Evolutionary conservation across 2,329 filamentous ascomycete species (phyloP).

Genomic region (Mollisia scopiformis): DNA sequence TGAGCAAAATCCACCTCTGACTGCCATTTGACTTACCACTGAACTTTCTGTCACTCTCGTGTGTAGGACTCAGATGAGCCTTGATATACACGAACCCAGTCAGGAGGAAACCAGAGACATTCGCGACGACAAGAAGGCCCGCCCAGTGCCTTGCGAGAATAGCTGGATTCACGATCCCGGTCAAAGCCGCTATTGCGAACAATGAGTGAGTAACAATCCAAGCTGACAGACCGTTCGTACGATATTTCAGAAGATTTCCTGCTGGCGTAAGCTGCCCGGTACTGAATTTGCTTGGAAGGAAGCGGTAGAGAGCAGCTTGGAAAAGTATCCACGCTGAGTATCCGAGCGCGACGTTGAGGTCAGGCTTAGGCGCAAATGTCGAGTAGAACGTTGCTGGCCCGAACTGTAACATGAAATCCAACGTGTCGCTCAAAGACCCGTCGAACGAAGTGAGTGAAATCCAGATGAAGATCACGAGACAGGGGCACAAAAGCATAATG

Average conservation of each 20-base stretch:
- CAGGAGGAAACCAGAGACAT: constrained; percentile 40
- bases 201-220: constrained; percentile 44
- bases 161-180: constrained; percentile 41
- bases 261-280: constrained; percentile 47
- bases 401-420: constrained; percentile 12
- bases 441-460: constrained; percentile 26
- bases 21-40: constrained; percentile 36
- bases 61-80: constrained; percentile 42
- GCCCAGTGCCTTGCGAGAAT: constrained; percentile 47
- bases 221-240: constrained; percentile 46
- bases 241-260: constrained; percentile 45
- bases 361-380: constrained; percentile 16
- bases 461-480: constrained; percentile 30
- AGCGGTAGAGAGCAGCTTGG: constrained; percentile 38
- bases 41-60: constrained; percentile 46
- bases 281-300: constrained; percentile 37
- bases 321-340: constrained; percentile 40
- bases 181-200: constrained; percentile 30
- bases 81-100: constrained; percentile 42
- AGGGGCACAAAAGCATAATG: constrained; percentile 27
- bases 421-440: constrained; percentile 23
- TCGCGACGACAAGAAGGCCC: constrained; percentile 42
- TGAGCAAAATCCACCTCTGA: constrained; percentile 2
- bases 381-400: constrained; percentile 22
- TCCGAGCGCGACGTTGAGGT: constrained; percentile 20